Conservation (phyloP, 169 alveolate genomes). For the Cryptosporidium viatorum region DNA sequence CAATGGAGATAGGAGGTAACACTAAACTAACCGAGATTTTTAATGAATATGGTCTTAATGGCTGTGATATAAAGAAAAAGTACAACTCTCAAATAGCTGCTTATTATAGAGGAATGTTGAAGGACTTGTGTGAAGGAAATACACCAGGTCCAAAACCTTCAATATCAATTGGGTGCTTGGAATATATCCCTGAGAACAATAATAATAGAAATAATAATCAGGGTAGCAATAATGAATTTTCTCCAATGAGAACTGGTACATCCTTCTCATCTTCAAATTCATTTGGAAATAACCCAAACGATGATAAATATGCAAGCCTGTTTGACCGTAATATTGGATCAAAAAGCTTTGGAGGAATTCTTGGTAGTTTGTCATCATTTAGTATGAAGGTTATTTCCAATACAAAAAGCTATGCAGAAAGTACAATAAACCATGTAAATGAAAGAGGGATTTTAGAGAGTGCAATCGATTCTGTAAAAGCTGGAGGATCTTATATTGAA, state of each 20-base stretch:
- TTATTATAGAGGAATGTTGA: slow-evolving; percentile 78
- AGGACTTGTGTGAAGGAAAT: slow-evolving; percentile 75
- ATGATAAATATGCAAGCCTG: slow-evolving; percentile 34
- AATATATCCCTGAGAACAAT: slow-evolving; percentile 24
- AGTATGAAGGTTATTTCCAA: slow-evolving; percentile 71
- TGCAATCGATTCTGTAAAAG: slow-evolving; percentile 64
- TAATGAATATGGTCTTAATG: slow-evolving; percentile 76
- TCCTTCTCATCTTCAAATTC: slow-evolving; percentile 8
- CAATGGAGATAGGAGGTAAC: slow-evolving; percentile 89
- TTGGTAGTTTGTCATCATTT: slow-evolving; percentile 22
- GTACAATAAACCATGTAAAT: slow-evolving; percentile 42
- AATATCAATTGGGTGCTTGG: slow-evolving; percentile 33
- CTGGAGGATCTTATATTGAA: slow-evolving; percentile 60
- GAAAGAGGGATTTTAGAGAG: slow-evolving; percentile 62
- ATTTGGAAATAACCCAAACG: not conserved
- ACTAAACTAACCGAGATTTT: slow-evolving; percentile 81
- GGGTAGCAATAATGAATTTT: not conserved
- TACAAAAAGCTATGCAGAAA: slow-evolving; percentile 67
- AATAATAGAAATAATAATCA: not conserved
- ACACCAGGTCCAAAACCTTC: slow-evolving; percentile 55
- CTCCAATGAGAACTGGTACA: not conserved
- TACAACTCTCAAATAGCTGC: slow-evolving; percentile 78
- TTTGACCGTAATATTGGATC: slow-evolving; percentile 47
- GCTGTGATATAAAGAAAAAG: slow-evolving; percentile 57
- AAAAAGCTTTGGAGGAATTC: slow-evolving; percentile 39